A percentile compares a stretch with the other conserved stretches of the same genome.
phyloP scores from a whole-genome alignment of 129 eudicot genomes.

The Heracleum sosnowskyi region DNA sequence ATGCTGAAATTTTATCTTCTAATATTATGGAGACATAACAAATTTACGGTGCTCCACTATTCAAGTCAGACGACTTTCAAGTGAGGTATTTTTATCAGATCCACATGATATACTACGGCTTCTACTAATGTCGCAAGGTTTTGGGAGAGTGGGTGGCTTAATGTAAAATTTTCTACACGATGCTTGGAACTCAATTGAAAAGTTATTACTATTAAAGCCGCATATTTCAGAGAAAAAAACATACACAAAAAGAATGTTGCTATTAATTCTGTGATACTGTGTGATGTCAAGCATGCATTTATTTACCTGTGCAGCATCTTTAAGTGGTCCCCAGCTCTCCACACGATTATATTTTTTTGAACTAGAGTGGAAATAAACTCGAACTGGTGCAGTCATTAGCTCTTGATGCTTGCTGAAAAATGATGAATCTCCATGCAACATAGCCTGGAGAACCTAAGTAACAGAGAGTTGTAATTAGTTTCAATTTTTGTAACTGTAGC shows the following conservation, averaged over 20 bases:
- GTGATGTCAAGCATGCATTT: neutral
- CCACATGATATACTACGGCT: neutral
- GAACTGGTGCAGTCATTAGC: constrained; percentile 72
- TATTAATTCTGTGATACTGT: neutral
- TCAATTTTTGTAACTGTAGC: neutral
- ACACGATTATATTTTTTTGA: constrained; percentile 70
- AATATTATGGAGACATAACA: neutral
- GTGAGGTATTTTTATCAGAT: neutral
- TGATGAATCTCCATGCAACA: constrained; percentile 67
- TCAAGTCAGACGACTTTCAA: neutral
- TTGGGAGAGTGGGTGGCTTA: neutral
- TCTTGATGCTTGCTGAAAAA: constrained; percentile 63
- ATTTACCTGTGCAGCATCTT: constrained; percentile 64
- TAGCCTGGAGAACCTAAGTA: constrained; percentile 76
- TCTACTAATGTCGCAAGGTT: neutral
- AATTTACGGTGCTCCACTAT: neutral
- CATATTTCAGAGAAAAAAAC: neutral
- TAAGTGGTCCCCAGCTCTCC: constrained; percentile 92
- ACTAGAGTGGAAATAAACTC: constrained; percentile 84
- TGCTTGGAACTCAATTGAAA: neutral
- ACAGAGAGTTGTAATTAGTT: neutral
- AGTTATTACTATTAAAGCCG: neutral
- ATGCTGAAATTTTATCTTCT: neutral
- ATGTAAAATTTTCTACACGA: neutral
- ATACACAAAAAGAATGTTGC: neutral